Evolutionary conservation across 495 filamentous ascomycete species (phyloP).

Genomic region (Trichoderma gamsii): DNA sequence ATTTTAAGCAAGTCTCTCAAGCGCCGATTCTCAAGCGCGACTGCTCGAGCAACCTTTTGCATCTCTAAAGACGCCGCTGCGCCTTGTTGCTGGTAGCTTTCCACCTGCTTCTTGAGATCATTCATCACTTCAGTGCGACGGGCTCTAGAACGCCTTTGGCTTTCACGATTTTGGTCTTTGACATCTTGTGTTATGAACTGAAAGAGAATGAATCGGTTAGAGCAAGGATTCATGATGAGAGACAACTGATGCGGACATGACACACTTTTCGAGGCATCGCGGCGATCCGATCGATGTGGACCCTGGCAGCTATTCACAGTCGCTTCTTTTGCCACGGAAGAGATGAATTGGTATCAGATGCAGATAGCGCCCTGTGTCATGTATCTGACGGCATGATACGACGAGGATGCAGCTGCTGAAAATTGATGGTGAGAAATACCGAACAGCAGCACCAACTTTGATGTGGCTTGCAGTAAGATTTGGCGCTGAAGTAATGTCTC

Average conservation of each 20-base stretch:
- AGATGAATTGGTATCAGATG: no score
- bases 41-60: conserved; percentile 44
- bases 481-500: no score
- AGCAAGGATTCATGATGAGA: not conserved
- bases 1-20: conserved; percentile 39
- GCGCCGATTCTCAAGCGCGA: conserved; percentile 45
- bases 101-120: conserved; percentile 51
- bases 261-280: conserved; percentile 4
- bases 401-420: no score
- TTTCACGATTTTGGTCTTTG: conserved; percentile 40
- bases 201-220: not conserved
- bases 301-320: not conserved
- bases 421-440: no score
- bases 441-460: no score
- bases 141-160: conserved; percentile 63
- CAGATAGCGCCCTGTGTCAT: not conserved
- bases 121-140: conserved; percentile 55
- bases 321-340: not conserved
- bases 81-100: conserved; percentile 42
- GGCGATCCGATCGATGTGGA: not conserved
- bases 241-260: not conserved
- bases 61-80: conserved; percentile 47
- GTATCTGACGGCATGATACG: not conserved
- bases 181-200: conserved; percentile 1
- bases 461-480: no score